Percentiles rank a stretch among this genome's conserved stretches.
phyloP scores from a whole-genome alignment of 1,139 yeast genomes.

The Sugiyamaella novakii region DNA sequence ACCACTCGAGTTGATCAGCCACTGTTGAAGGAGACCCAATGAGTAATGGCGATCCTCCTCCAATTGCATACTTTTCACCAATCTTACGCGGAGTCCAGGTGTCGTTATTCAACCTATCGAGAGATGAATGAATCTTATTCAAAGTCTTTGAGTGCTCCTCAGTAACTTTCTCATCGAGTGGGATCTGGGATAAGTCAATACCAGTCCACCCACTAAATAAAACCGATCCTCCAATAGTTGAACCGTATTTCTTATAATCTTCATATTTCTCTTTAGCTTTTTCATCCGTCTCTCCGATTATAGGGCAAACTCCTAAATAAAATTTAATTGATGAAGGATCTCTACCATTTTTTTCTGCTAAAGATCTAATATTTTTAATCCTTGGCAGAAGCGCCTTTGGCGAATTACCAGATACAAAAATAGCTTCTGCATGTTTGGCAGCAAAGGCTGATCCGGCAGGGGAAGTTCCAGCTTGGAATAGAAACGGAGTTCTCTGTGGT shows the following conservation, averaged over 20 bases:
- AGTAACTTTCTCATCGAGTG: constrained; percentile 38
- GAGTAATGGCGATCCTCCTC: constrained; percentile 39
- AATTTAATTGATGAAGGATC: constrained; percentile 39
- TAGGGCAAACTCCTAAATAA: constrained; percentile 35
- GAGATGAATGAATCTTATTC: constrained; percentile 38
- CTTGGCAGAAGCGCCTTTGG: constrained; percentile 23
- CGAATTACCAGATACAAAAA: constrained; percentile 33
- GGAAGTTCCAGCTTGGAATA: constrained; percentile 49
- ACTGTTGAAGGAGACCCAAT: constrained; percentile 41
- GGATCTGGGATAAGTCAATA: constrained; percentile 38
- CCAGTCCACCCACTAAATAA: constrained; percentile 46
- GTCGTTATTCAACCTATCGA: constrained; percentile 32
- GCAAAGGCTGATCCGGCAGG: constrained; percentile 46
- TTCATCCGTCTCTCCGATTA: constrained; percentile 40
- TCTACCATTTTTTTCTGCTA: constrained; percentile 36
- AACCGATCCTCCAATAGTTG: constrained; percentile 40
- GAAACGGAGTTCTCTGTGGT: constrained; percentile 48
- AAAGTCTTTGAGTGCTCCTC: constrained; percentile 34
- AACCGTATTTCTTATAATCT: constrained; percentile 32
- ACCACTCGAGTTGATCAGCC: constrained; percentile 42
- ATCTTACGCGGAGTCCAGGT: constrained; percentile 37
- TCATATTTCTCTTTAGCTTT: constrained; percentile 39
- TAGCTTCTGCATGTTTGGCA: constrained; percentile 47
- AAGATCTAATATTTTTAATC: constrained; percentile 30
- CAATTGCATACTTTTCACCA: constrained; percentile 39